Percentiles rank a stretch among this genome's conserved stretches.
Conservation (phyloP, 139 green algal genomes). For the Protoeuglena noctilucae region DNA sequence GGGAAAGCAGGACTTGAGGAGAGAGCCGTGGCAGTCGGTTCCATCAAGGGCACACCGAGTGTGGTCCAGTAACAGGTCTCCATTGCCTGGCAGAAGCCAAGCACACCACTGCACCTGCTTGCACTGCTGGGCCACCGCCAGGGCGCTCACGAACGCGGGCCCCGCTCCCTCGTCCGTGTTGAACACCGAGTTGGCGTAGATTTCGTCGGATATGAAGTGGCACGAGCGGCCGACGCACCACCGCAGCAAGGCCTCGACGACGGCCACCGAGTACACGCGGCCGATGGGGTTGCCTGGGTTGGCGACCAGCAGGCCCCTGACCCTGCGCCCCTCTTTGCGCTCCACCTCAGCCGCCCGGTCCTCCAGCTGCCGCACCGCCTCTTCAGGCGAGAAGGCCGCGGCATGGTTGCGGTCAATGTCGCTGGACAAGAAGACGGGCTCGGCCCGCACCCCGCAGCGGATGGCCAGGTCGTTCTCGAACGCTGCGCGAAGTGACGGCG, state of each 20-base stretch:
- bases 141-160: neutral
- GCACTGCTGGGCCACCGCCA: neutral
- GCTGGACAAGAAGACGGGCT: neutral
- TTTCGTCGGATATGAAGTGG: slow-evolving; percentile 4
- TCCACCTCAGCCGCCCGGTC: neutral
- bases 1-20: no score
- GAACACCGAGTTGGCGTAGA: slow-evolving; percentile 5
- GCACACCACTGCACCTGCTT: neutral
- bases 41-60: no score
- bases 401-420: neutral
- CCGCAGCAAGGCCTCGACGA: neutral
- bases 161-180: neutral
- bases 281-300: slow-evolving; percentile 6
- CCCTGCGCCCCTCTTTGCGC: neutral
- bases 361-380: neutral
- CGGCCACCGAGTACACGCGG: neutral
- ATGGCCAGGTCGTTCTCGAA: slow-evolving; percentile 5
- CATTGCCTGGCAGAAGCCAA: neutral
- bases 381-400: no score
- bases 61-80: no score
- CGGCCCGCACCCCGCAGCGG: neutral
- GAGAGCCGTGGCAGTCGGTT: no score
- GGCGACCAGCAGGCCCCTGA: neutral
- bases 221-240: neutral
- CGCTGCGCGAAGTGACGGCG: no score